Percentiles rank a stretch among this genome's conserved stretches.
Conservation (phyloP, 78 protist species). For the Acrasis kona region DNA sequence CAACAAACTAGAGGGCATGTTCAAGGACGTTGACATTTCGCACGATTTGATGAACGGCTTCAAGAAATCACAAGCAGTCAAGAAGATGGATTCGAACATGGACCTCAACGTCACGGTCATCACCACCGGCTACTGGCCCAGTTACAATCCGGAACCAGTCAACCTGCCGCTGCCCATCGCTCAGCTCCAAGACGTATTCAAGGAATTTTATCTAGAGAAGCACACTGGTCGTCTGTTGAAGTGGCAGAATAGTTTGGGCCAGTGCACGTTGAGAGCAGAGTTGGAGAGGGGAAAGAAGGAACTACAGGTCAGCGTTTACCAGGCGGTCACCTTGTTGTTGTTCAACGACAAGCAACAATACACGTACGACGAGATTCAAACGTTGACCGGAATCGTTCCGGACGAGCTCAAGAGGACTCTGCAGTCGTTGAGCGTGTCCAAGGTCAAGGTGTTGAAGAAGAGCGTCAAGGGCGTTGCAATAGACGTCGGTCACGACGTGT, state of each 20-base stretch:
- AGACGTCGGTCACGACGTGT: slow-evolving; percentile 74
- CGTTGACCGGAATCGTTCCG: slow-evolving; percentile 19
- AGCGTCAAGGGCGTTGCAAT: neutral
- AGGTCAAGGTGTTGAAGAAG: slow-evolving; percentile 27
- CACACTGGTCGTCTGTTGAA: slow-evolving; percentile 44
- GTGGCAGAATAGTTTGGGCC: slow-evolving; percentile 69
- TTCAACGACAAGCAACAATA: slow-evolving; percentile 49
- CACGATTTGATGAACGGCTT: neutral
- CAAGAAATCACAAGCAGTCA: neutral
- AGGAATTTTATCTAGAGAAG: slow-evolving; percentile 54
- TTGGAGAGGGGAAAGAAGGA: slow-evolving; percentile 61
- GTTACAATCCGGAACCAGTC: slow-evolving; percentile 17
- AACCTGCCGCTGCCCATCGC: slow-evolving; percentile 1
- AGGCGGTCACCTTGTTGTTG: slow-evolving; percentile 62
- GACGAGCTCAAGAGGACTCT: slow-evolving; percentile 59
- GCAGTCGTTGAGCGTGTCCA: slow-evolving; percentile 38
- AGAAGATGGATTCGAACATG: neutral
- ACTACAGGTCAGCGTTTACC: slow-evolving; percentile 61
- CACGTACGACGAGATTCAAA: slow-evolving; percentile 27
- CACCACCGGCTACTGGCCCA: slow-evolving; percentile 80
- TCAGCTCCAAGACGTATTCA: slow-evolving; percentile 49
- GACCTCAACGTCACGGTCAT: slow-evolving; percentile 72
- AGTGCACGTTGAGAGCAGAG: slow-evolving; percentile 38
- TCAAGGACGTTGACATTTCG: slow-evolving; percentile 3
- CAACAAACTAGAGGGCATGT: slow-evolving; percentile 11